Evolutionary conservation across 1,139 yeast genomes (phyloP).

Genomic region (Schwanniomyces etchellsii): DNA sequence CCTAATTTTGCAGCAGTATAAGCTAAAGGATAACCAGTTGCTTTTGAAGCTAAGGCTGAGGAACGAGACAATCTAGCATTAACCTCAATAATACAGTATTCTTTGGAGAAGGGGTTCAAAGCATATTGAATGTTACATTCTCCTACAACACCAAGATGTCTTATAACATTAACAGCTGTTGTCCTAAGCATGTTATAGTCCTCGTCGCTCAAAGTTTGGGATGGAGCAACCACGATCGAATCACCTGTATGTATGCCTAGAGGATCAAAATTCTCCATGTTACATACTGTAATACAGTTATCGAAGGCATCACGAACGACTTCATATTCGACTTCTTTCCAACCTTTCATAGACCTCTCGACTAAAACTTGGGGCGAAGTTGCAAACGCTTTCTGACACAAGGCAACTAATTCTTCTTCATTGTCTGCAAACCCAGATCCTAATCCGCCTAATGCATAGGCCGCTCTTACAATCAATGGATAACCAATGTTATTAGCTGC

Average conservation of each 20-base stretch:
- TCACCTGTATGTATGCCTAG: slow-evolving; percentile 99
- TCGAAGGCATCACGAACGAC: slow-evolving; percentile 97
- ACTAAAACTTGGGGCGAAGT: slow-evolving; percentile 94
- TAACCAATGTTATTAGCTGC: slow-evolving; percentile 88
- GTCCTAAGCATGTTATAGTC: slow-evolving; percentile 98
- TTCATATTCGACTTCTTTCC: slow-evolving; percentile 99
- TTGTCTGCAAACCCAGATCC: slow-evolving; percentile 98
- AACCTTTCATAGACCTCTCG: slow-evolving; percentile 96
- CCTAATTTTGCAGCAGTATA: slow-evolving; percentile 98
- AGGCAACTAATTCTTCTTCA: slow-evolving; percentile 72
- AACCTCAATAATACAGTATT: slow-evolving; percentile 95
- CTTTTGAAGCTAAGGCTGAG: slow-evolving; percentile 97
- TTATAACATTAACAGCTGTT: slow-evolving; percentile 93
- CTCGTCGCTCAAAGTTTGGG: slow-evolving; percentile 94
- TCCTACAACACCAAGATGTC: slow-evolving; percentile 98
- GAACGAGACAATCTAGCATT: slow-evolving; percentile 97
- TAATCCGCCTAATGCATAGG: slow-evolving; percentile 94
- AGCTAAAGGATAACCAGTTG: slow-evolving; percentile 97
- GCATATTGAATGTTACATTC: slow-evolving; percentile 99
- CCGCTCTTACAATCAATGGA: slow-evolving; percentile 97
- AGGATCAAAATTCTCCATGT: slow-evolving; percentile 99
- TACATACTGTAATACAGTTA: slow-evolving; percentile 98
- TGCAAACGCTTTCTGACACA: slow-evolving; percentile 91
- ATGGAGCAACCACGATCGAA: slow-evolving; percentile 97
- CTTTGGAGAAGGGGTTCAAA: slow-evolving; percentile 87